phyloP scores from a whole-genome alignment of 345 rosid genomes.

The Noccaea bulbosa region DNA sequence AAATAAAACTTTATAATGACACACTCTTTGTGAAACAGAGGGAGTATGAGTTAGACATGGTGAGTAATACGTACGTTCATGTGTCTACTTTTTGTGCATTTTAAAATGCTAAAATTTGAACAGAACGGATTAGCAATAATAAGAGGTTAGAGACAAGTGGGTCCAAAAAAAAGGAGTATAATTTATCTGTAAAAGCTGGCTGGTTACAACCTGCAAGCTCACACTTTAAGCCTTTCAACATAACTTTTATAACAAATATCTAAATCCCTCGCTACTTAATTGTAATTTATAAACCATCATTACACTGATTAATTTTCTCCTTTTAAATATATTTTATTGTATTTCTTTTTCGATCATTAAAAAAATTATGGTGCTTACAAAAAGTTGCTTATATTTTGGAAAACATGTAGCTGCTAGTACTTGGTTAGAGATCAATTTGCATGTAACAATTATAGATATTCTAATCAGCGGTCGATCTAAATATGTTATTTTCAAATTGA shows the following conservation, averaged over 20 bases:
- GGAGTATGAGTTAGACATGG: slow-evolving; percentile 4
- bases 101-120: not conserved
- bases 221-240: slow-evolving; percentile 35
- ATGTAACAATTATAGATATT: not conserved
- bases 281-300: not conserved
- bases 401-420: not conserved
- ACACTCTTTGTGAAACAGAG: no score
- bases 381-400: not conserved
- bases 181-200: slow-evolving; percentile 39
- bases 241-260: slow-evolving; percentile 9
- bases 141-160: slow-evolving; percentile 36
- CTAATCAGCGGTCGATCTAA: not conserved
- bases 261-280: slow-evolving; percentile 11
- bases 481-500: slow-evolving; percentile 9
- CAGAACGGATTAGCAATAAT: not conserved
- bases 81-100: slow-evolving; percentile 11
- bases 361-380: slow-evolving; percentile 1
- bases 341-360: not conserved
- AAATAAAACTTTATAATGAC: no score
- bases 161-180: slow-evolving; percentile 27
- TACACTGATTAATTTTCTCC: slow-evolving; percentile 3
- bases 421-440: not conserved
- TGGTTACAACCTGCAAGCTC: slow-evolving; percentile 40
- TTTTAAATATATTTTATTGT: not conserved
- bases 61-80: slow-evolving; percentile 3